Evolutionary conservation across 768 basidiomycete genomes (phyloP).

Genomic region (Lactifluus pinguis): DNA sequence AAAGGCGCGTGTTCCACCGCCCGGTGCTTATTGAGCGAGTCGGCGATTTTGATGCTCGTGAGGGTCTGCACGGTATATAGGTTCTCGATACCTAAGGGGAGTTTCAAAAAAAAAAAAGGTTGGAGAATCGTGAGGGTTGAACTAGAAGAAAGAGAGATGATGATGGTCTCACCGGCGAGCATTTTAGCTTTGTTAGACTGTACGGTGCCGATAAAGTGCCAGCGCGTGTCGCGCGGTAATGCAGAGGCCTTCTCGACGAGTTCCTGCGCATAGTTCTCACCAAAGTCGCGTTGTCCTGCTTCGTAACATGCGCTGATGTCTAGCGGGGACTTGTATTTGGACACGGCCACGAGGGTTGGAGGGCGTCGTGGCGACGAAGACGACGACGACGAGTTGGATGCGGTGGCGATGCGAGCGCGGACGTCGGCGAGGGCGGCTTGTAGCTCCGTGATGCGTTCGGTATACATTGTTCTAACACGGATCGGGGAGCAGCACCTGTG

Average conservation of each 20-base stretch:
- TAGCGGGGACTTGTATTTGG: conserved; percentile 83
- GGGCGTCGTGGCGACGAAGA: neutral
- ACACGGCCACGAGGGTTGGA: conserved; percentile 72
- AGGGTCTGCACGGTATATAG: conserved; percentile 83
- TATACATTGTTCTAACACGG: neutral
- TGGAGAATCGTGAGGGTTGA: neutral
- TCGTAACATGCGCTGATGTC: conserved; percentile 82
- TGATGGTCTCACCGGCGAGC: conserved; percentile 3
- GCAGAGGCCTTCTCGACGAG: conserved; percentile 68
- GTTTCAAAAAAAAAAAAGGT: neutral
- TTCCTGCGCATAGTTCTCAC: conserved; percentile 97
- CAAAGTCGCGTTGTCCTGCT: conserved; percentile 81
- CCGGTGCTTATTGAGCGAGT: conserved; percentile 66
- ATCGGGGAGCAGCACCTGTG: neutral
- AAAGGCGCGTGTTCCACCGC: conserved; percentile 50
- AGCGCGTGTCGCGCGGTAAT: conserved; percentile 38
- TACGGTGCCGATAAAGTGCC: conserved; percentile 11
- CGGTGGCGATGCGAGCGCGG: conserved; percentile 37
- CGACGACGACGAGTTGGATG: conserved; percentile 20
- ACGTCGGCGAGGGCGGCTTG: conserved; percentile 45
- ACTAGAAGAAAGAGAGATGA: too few relatives aligned
- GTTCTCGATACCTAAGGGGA: conserved; percentile 34
- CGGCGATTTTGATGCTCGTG: conserved; percentile 72
- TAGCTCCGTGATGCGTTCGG: conserved; percentile 45
- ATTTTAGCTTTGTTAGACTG: conserved; percentile 16